These are phyloP conservation scores for Pseudotsuga menziesii DNA, from an alignment of 75 land plant genomes.

Conservation along the genomic window DNA sequence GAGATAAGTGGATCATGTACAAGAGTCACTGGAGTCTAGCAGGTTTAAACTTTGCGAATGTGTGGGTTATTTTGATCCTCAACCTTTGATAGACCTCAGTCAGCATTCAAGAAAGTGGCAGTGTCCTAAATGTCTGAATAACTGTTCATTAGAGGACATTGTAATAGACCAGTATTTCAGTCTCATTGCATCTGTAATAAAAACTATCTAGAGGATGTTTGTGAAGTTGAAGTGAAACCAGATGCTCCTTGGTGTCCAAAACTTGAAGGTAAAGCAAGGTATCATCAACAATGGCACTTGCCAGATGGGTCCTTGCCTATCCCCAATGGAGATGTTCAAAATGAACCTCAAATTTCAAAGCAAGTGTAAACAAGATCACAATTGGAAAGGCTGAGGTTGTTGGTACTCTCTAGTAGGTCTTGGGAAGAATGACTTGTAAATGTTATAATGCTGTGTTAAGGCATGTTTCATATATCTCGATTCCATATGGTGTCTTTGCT, in stretches of 20 bases:
- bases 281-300: constrained; percentile 37
- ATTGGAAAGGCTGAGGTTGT: background rate
- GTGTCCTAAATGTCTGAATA: constrained; percentile 88
- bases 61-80: no score
- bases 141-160: constrained; percentile 68
- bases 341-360: no score
- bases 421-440: background rate
- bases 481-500: background rate
- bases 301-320: constrained; percentile 43
- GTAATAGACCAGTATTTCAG: constrained; percentile 93
- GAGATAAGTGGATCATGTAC: no score
- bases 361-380: constrained; percentile 18
- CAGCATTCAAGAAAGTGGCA: constrained; percentile 99
- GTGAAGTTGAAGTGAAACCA: constrained; percentile 86
- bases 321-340: no score
- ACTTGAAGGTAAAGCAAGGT: constrained; percentile 42
- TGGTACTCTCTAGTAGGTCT: background rate
- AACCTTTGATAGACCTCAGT: background rate
- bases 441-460: background rate
- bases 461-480: constrained; percentile 17
- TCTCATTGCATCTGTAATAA: constrained; percentile 51
- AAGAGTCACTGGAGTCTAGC: no score
- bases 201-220: constrained; percentile 76
- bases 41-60: no score
- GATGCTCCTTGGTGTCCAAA: constrained; percentile 94